phyloP scores from a whole-genome alignment of 1,284 basidiomycete species.

The Moesziomyces antarcticus region DNA sequence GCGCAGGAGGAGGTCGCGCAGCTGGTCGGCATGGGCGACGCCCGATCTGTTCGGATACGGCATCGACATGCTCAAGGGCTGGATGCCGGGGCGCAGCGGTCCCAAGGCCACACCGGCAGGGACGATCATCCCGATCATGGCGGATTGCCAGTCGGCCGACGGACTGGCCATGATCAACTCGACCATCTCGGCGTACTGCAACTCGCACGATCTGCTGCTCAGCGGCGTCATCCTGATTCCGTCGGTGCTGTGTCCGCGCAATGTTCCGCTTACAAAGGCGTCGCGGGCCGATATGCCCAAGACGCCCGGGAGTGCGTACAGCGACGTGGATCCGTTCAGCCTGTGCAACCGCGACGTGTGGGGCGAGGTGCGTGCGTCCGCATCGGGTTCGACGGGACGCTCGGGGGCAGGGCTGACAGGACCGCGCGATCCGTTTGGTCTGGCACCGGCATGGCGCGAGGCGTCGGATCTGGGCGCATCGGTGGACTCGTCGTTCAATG shows the following conservation, averaged over 20 bases:
- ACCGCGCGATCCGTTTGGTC: slow-evolving; percentile 26
- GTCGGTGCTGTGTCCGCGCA: slow-evolving; percentile 45
- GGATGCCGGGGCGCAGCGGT: slow-evolving; percentile 34
- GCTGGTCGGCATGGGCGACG: slow-evolving; percentile 51
- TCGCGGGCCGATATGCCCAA: slow-evolving; percentile 13
- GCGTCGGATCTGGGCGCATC: slow-evolving; percentile 13
- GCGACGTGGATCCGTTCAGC: slow-evolving; percentile 39
- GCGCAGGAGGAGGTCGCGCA: slow-evolving; percentile 22
- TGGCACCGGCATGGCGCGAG: slow-evolving; percentile 27
- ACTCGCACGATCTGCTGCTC: slow-evolving; percentile 45
- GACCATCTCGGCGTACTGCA: slow-evolving; percentile 53
- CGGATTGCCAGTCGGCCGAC: slow-evolving; percentile 37
- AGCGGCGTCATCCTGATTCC: slow-evolving; percentile 49
- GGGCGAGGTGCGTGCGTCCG: slow-evolving; percentile 21
- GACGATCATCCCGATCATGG: slow-evolving; percentile 55
- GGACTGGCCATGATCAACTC: slow-evolving; percentile 48
- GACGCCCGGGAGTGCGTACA: slow-evolving; percentile 30
- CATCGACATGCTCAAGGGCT: slow-evolving; percentile 57
- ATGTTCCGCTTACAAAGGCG: slow-evolving; percentile 23
- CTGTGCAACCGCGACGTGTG: slow-evolving; percentile 31
- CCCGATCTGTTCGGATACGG: slow-evolving; percentile 51
- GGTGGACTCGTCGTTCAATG: slow-evolving; percentile 28
- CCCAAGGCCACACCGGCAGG: slow-evolving; percentile 28
- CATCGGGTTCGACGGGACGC: slow-evolving; percentile 1
- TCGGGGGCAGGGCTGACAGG: neutral